Evolutionary conservation across 306 rosid species (phyloP), one percentile per base, ranked within the genome.

Genomic region (Vicia villosa): DNA sequence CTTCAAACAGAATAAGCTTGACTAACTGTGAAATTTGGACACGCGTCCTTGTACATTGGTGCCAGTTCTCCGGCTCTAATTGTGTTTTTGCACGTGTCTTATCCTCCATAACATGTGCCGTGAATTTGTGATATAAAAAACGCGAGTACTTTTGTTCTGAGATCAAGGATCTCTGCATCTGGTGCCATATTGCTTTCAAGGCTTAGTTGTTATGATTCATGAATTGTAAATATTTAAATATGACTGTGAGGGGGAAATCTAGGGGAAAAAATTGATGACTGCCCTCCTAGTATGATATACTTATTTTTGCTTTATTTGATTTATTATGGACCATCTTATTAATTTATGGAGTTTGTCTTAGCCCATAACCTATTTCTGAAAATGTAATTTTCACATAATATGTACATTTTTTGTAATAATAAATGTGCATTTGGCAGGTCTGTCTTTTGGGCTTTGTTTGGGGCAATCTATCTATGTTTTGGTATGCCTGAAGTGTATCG

Each of bases 401-500:
- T 67, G 64, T 68, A 6, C 34, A 56, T 11, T 63, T 58, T 46
- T 70, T 72, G 16, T 55, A 12, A 47, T 28, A 5, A 54, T 34
- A 63, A 55, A 16, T 67, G 67, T 64, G 56, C 87, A 89, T 57
- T 28, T 57, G 65, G 26, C 24, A 59, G 94, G 86, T 83, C 89
- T 71, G 97, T 91, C 14, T 91, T 91, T 79, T 89, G 96, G 96
- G 96, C 97, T 26, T 74, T 91, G 81, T 89, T 91, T 79, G 96
- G 91, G 40, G 97, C 96, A 54, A 91, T 89, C 77, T 89, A 89
- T 84, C 76, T 91, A 36, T 91, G 97, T 76, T 91, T 85, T 63
- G 96, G 97, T 37, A 81, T 91, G 86, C 94, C 96, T 46, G 97
- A 91, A 82, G 97, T 91, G 10, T 89, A 91, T 69, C 94, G 94